Evolutionary conservation across 306 rosid species (phyloP).

Genomic region (Abrus precatorius): DNA sequence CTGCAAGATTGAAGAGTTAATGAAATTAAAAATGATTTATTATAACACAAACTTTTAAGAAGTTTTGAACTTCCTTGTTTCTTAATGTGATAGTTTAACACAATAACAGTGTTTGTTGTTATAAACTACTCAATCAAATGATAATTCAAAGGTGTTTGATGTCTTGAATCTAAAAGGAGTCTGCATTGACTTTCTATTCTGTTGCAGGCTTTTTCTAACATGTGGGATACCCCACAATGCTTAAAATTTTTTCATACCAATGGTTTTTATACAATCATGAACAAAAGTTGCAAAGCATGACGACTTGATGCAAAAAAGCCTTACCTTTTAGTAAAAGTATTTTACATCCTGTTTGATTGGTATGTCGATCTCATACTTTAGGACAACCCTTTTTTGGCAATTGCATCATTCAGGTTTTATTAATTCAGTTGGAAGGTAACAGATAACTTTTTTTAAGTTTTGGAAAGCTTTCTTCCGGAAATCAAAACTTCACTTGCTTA

Average conservation of each 20-base stretch:
- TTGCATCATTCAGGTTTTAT: slow-evolving; percentile 17
- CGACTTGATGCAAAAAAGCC: background rate
- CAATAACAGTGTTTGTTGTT: background rate
- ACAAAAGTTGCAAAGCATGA: background rate
- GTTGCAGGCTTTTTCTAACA: slow-evolving; percentile 40
- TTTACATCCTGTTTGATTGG: background rate
- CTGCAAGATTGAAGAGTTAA: background rate
- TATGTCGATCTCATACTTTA: slow-evolving; percentile 9
- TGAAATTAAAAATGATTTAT: background rate
- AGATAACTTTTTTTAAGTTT: background rate
- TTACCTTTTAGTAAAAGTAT: background rate
- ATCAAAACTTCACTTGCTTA: slow-evolving; percentile 1
- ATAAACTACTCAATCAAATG: slow-evolving; percentile 4
- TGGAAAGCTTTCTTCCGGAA: background rate
- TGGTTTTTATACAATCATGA: background rate
- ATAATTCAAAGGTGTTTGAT: background rate
- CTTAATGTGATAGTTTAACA: background rate
- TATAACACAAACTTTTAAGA: background rate
- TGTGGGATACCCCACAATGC: slow-evolving; percentile 26
- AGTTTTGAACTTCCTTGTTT: slow-evolving; percentile 1
- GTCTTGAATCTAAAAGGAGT: slow-evolving; percentile 20
- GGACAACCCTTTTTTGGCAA: slow-evolving; percentile 30
- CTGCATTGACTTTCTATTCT: slow-evolving; percentile 5
- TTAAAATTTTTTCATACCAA: background rate
- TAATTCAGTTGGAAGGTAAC: slow-evolving; percentile 15